phyloP scores from a whole-genome alignment of 345 rosid species.

The Eucalyptus virginea region DNA sequence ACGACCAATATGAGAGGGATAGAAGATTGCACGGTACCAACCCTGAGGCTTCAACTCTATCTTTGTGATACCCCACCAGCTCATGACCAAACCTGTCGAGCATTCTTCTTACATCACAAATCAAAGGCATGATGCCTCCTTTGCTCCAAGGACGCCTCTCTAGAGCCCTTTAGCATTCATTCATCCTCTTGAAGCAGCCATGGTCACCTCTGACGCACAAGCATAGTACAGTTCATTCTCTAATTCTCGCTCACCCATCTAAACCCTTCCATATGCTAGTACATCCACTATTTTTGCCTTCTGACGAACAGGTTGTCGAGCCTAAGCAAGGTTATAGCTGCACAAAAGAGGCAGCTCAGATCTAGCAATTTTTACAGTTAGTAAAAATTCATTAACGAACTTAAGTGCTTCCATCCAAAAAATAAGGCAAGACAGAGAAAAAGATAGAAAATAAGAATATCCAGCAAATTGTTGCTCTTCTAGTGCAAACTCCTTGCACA shows the following conservation, averaged over 20 bases:
- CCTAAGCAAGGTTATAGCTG: neutral
- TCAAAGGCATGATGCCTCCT: neutral
- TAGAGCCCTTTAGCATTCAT: neutral
- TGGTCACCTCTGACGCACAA: neutral
- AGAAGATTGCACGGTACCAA: neutral
- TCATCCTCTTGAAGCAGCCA: neutral
- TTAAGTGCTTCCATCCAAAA: neutral
- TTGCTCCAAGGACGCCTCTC: neutral
- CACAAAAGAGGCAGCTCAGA: neutral
- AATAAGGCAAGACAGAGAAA: neutral
- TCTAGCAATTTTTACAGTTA: neutral
- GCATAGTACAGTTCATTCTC: neutral
- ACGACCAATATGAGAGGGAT: neutral
- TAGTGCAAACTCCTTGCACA: neutral
- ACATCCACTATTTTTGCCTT: neutral
- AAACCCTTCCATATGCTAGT: neutral
- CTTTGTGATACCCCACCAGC: neutral
- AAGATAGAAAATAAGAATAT: neutral
- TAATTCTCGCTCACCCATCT: neutral
- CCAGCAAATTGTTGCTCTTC: neutral
- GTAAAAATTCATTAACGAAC: neutral
- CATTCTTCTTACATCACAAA: neutral
- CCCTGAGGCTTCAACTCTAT: neutral
- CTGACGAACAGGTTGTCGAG: neutral
- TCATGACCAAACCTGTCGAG: neutral